Conservation (phyloP, 2,329 filamentous ascomycete genomes). For the Eutypella sp. region DNA sequence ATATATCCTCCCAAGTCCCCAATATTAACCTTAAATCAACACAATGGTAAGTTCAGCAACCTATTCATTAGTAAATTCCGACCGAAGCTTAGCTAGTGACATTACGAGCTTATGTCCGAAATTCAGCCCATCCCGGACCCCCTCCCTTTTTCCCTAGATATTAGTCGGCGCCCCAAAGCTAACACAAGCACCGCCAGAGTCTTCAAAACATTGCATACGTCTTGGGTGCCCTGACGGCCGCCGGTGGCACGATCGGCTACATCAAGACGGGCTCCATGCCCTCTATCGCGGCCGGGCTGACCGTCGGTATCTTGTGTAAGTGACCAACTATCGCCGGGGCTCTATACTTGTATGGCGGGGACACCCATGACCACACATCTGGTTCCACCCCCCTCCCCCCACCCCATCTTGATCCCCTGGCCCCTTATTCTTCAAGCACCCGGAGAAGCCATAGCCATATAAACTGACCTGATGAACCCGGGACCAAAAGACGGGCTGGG, state of each 20-base stretch:
- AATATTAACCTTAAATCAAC: background rate
- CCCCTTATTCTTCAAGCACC: background rate
- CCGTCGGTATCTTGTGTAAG: constrained; percentile 66
- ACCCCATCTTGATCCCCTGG: background rate
- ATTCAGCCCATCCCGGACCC: background rate
- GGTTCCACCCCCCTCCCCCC: background rate
- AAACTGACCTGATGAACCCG: constrained; percentile 3
- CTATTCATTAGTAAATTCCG: background rate
- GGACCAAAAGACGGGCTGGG: constrained; percentile 63
- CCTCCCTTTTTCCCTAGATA: no score
- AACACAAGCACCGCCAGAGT: constrained; percentile 18
- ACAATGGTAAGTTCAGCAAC: background rate
- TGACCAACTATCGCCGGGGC: constrained; percentile 7
- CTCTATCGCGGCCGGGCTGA: constrained; percentile 77
- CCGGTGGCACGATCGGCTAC: constrained; percentile 85
- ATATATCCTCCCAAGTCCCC: no score
- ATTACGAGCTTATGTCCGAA: background rate
- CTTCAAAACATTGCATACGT: constrained; percentile 65
- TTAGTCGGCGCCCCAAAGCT: no score
- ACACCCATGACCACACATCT: background rate
- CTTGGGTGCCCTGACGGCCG: constrained; percentile 76
- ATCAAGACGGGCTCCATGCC: constrained; percentile 79
- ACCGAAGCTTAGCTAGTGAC: background rate
- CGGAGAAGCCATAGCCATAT: background rate
- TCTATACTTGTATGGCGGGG: no score